phyloP scores from a whole-genome alignment of 148 eudicot genomes.

The Rhododendron ovatum region DNA sequence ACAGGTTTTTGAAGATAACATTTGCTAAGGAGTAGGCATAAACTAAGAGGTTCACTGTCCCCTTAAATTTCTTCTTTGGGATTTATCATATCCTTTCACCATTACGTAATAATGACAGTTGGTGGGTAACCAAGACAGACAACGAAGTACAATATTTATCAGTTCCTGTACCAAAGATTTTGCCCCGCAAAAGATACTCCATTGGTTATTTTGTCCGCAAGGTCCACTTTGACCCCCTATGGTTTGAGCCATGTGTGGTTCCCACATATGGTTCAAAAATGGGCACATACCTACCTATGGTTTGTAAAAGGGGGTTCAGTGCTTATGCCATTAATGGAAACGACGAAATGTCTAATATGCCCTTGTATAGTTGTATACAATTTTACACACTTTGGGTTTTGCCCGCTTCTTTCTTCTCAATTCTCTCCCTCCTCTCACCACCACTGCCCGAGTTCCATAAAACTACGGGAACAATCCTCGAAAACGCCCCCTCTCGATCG shows the following conservation, averaged over 20 bases:
- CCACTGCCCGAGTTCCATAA: constrained; percentile 16
- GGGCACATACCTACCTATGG: too few relatives aligned
- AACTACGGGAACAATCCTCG: constrained; percentile 29
- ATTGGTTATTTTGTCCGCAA: neutral
- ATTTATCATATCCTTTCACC: neutral
- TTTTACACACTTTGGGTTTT: too few relatives aligned
- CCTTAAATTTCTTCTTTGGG: neutral
- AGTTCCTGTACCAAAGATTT: neutral
- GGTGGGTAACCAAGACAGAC: neutral
- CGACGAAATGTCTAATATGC: too few relatives aligned
- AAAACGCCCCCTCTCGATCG: constrained; percentile 42
- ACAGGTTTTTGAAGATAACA: neutral
- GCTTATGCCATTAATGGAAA: too few relatives aligned
- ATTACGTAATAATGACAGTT: neutral
- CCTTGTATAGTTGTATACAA: too few relatives aligned
- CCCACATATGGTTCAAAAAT: too few relatives aligned
- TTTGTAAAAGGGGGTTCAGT: too few relatives aligned
- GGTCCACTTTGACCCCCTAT: too few relatives aligned
- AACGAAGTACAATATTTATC: neutral
- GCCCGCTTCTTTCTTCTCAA: too few relatives aligned
- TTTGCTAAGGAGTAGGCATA: neutral
- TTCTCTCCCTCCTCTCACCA: too few relatives aligned
- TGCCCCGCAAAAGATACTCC: neutral
- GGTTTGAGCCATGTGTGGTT: too few relatives aligned
- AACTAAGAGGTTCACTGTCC: neutral